Conservation (phyloP, 2,329 filamentous ascomycete species). For the Lizonia empirigonia region DNA sequence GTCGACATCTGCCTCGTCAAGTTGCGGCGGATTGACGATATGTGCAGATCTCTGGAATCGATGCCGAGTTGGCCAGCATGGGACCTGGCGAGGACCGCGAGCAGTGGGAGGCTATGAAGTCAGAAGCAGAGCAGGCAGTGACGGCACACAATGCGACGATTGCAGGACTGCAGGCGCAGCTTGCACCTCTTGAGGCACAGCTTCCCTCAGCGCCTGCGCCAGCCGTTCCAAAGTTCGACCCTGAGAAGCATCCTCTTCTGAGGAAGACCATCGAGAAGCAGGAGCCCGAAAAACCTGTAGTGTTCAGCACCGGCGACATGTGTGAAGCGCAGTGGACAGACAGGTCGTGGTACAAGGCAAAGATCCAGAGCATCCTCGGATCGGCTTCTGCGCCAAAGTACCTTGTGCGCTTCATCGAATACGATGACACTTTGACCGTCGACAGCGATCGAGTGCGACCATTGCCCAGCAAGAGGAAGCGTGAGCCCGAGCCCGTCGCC, state of each 20-base stretch:
- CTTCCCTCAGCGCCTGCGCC: conserved; percentile 49
- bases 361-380: conserved; percentile 92
- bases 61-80: conserved; percentile 41
- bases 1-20: background rate
- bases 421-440: conserved; percentile 84
- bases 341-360: conserved; percentile 86
- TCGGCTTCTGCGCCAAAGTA: conserved; percentile 91
- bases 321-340: conserved; percentile 93
- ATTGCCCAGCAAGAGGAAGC: conserved; percentile 59
- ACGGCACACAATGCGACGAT: conserved; percentile 78
- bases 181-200: conserved; percentile 61
- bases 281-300: conserved; percentile 50
- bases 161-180: conserved; percentile 67
- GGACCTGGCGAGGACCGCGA: conserved; percentile 79
- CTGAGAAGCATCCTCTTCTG: conserved; percentile 80
- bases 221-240: conserved; percentile 68
- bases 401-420: conserved; percentile 92
- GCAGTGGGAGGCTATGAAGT: conserved; percentile 77
- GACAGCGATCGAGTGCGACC: conserved; percentile 50
- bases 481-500: conserved; percentile 81
- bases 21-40: background rate
- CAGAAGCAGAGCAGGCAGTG: conserved; percentile 83
- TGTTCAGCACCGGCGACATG: conserved; percentile 85
- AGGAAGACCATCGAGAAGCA: conserved; percentile 53
- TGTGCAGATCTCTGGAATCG: conserved; percentile 8